Conservation (phyloP, 2,329 filamentous ascomycete genomes). For the Aspergillus sp. region DNA sequence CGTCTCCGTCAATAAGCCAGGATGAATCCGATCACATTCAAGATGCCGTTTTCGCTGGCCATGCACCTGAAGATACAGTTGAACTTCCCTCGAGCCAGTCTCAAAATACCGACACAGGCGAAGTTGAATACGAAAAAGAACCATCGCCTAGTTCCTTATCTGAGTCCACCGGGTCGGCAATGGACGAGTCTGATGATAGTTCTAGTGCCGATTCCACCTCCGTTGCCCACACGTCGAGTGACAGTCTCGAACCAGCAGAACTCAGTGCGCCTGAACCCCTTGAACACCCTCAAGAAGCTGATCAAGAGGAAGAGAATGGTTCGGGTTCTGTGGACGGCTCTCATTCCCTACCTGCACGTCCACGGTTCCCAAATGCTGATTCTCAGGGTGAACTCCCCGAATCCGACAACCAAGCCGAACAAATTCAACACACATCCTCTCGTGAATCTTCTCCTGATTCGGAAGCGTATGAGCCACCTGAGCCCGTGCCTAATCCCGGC, state of each 20-base stretch:
- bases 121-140: constrained; percentile 4
- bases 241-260: not conserved
- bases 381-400: not conserved
- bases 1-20: not conserved
- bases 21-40: not conserved
- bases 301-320: not conserved
- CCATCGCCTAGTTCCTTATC: constrained; percentile 18
- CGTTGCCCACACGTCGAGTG: constrained; percentile 5
- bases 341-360: constrained; percentile 6
- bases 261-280: not conserved
- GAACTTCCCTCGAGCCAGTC: too few species aligned
- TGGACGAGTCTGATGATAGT: constrained; percentile 35
- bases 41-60: constrained; percentile 6
- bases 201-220: constrained; percentile 12
- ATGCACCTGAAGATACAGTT: not conserved
- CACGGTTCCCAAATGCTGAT: not conserved
- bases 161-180: constrained; percentile 28
- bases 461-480: constrained; percentile 55
- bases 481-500: constrained; percentile 26
- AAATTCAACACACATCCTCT: constrained; percentile 11
- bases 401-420: constrained; percentile 5
- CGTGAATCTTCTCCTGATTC: constrained; percentile 34
- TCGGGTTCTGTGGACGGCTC: not conserved
- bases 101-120: not conserved
- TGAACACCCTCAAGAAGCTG: not conserved